Percentiles rank a stretch among this genome's conserved stretches.
phyloP scores from a whole-genome alignment of 2,329 filamentous ascomycete species.

The Aotearoamyces nothofagi region DNA sequence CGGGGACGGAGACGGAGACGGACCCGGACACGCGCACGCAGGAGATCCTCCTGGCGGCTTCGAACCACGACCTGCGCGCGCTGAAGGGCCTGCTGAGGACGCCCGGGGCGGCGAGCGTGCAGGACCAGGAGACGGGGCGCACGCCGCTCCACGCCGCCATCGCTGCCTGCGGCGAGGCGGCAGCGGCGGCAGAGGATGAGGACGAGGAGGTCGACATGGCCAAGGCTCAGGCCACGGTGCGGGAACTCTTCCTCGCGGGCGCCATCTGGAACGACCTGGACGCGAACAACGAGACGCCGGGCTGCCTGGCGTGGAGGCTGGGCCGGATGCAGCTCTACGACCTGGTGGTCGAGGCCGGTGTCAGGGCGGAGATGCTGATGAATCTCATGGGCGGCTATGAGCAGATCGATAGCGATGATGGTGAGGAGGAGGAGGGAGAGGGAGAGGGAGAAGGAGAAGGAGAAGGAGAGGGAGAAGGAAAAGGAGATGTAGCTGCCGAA shows the following conservation, averaged over 20 bases:
- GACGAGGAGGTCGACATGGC: conserved; percentile 26
- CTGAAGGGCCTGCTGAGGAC: conserved; percentile 18
- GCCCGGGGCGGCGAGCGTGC: conserved; percentile 49
- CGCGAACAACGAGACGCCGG: conserved; percentile 73
- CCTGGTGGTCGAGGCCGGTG: conserved; percentile 75
- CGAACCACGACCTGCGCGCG: conserved; percentile 34
- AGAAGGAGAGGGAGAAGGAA: conserved; percentile 13
- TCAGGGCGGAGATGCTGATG: conserved; percentile 78
- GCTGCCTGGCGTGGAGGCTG: conserved; percentile 64
- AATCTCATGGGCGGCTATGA: conserved; percentile 73
- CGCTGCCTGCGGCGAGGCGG: conserved; percentile 44
- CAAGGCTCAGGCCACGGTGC: conserved; percentile 51
- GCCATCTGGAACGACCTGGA: conserved; percentile 98
- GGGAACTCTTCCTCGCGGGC: conserved; percentile 68
- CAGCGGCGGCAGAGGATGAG: conserved; percentile 16
- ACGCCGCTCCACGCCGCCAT: conserved; percentile 85
- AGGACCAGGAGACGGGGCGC: conserved; percentile 73
- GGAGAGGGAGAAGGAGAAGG: conserved; percentile 16
- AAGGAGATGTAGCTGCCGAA: conserved; percentile 10
- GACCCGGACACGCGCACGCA: conserved; percentile 22
- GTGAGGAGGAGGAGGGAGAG: conserved; percentile 26
- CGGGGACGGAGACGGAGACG: background rate
- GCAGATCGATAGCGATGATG: conserved; percentile 38
- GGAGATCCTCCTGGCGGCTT: conserved; percentile 48
- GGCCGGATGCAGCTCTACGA: conserved; percentile 60